Evolutionary conservation across 2,329 filamentous ascomycete genomes (phyloP).

Genomic region (Curvularia sp.): DNA sequence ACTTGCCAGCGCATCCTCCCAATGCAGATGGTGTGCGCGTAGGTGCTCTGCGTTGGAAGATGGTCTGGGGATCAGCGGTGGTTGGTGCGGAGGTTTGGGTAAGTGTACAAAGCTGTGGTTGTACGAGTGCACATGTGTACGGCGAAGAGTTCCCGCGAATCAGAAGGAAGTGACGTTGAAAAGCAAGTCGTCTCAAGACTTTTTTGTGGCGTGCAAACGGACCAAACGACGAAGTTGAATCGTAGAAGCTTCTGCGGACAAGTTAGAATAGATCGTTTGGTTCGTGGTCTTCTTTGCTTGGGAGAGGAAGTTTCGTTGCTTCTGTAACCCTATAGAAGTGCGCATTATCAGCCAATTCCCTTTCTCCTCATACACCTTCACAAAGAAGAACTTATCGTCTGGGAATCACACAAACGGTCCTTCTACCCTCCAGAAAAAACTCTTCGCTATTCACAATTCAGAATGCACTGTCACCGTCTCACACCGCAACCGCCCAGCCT

Average conservation of each 20-base stretch:
- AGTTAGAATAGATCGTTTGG: background rate
- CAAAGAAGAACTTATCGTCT: background rate
- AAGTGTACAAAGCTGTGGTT: background rate
- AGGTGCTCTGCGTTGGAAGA: background rate
- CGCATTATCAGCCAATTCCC: background rate
- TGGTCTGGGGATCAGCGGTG: background rate
- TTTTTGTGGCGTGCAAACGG: background rate
- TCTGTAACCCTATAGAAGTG: background rate
- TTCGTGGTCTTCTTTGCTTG: background rate
- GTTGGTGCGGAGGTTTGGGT: background rate
- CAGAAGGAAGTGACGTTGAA: background rate
- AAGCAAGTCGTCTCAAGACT: background rate
- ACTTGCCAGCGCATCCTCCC: background rate
- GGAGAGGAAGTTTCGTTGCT: too few relatives aligned
- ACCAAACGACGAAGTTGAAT: background rate
- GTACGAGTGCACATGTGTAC: background rate
- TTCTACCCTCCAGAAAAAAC: background rate
- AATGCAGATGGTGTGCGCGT: background rate
- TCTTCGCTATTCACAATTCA: background rate
- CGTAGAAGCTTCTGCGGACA: background rate
- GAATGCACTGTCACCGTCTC: background rate
- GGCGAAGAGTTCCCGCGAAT: background rate
- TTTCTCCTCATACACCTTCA: background rate
- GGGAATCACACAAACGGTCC: background rate
- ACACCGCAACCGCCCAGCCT: background rate